phyloP scores from a whole-genome alignment of 2,329 filamentous ascomycete species.

The Monosporascus sp. region DNA sequence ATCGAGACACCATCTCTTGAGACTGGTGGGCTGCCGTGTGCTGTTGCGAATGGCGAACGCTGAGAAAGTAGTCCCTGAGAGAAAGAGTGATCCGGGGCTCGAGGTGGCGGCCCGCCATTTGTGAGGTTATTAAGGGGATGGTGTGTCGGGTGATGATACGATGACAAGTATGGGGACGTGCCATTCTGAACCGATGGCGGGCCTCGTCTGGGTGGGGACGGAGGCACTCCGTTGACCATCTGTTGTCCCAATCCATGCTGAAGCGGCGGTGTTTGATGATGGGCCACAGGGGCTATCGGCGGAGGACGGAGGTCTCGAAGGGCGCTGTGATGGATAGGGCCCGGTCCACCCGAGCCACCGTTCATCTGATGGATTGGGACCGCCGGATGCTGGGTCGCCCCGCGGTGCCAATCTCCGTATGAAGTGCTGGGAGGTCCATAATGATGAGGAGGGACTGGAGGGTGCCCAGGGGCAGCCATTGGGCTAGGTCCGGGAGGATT shows the following conservation, averaged over 20 bases:
- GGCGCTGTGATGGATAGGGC: constrained; percentile 24
- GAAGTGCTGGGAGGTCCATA: constrained; percentile 31
- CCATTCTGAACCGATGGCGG: constrained; percentile 35
- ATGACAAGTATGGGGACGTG: constrained; percentile 32
- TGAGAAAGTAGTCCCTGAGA: constrained; percentile 39
- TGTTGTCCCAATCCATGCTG: constrained; percentile 38
- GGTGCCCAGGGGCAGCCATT: constrained; percentile 30
- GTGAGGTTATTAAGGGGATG: constrained; percentile 25
- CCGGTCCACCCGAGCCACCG: constrained; percentile 32
- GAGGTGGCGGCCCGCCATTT: constrained; percentile 37
- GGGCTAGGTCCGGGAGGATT: constrained; percentile 23
- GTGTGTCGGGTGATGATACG: constrained; percentile 28
- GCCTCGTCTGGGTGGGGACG: constrained; percentile 43
- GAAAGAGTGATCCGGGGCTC: constrained; percentile 40
- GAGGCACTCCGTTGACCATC: constrained; percentile 41
- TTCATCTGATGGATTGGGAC: constrained; percentile 46
- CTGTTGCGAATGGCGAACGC: constrained; percentile 35
- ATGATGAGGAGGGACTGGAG: constrained; percentile 32
- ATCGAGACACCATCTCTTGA: constrained; percentile 33
- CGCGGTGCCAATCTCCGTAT: constrained; percentile 47
- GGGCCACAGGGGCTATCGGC: constrained; percentile 36
- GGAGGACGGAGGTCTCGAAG: constrained; percentile 46
- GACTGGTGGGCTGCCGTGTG: constrained; percentile 41
- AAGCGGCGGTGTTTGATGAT: constrained; percentile 37
- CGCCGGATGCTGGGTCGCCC: constrained; percentile 44